Percentiles rank a stretch among this genome's conserved stretches.
These are phyloP conservation scores for Arxiozyma telluris DNA, from an alignment of 1,139 yeast species.

Conservation along the genomic window DNA sequence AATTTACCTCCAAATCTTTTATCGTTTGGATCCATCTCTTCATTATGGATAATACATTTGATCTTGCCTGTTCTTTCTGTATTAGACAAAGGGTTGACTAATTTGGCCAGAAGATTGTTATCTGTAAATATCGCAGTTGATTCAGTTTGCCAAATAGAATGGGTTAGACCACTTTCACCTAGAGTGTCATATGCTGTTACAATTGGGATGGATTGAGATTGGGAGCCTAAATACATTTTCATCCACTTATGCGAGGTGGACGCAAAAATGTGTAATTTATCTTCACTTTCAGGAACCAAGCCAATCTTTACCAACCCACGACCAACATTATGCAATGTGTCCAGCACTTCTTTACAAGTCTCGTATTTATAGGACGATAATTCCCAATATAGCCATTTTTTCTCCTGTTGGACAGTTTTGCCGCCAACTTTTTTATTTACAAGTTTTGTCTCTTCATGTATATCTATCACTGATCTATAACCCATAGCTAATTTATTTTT, in stretches of 20 bases:
- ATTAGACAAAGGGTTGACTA: slow-evolving; percentile 53
- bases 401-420: slow-evolving; percentile 57
- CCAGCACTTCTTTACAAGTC: slow-evolving; percentile 50
- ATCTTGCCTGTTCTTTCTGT: slow-evolving; percentile 49
- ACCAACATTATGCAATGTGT: slow-evolving; percentile 48
- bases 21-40: slow-evolving; percentile 51
- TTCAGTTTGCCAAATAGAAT: slow-evolving; percentile 74
- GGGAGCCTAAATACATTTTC: slow-evolving; percentile 72
- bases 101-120: slow-evolving; percentile 55
- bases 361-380: slow-evolving; percentile 61
- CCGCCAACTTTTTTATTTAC: slow-evolving; percentile 76
- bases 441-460: slow-evolving; percentile 67
- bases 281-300: slow-evolving; percentile 43
- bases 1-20: slow-evolving; percentile 54
- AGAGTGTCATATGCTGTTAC: slow-evolving; percentile 97
- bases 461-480: slow-evolving; percentile 65
- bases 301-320: slow-evolving; percentile 73
- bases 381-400: slow-evolving; percentile 84
- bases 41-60: slow-evolving; percentile 64
- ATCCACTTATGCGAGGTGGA: slow-evolving; percentile 83
- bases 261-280: slow-evolving; percentile 76
- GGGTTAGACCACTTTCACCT: slow-evolving; percentile 86
- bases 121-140: slow-evolving; percentile 78
- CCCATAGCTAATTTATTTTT: slow-evolving; percentile 58
- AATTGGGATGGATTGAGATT: slow-evolving; percentile 70